Base-by-base conservation (phyloP, 257 asterid genomes). In the Petunia secreta region DNA sequence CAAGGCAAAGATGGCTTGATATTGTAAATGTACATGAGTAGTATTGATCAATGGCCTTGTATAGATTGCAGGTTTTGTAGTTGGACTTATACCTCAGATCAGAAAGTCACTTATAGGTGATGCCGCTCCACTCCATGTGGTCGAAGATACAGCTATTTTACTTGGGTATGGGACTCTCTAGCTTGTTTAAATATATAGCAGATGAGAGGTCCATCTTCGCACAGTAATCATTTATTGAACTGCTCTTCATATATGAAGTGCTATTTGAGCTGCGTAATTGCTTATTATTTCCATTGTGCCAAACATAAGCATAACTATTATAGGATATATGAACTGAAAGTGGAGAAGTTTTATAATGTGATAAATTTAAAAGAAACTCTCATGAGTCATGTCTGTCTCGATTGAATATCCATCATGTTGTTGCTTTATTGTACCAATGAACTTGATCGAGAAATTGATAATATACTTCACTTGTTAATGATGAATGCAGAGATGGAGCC, bases 401-500 rank as follows among this genome's bases (percentile, higher is more conserved):
- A 14, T 55, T 55, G 14, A 55, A 55, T 55, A 13, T 6, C 13
- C 60, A 55, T 25, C 60, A 14, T 55, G 1, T 55, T 46, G 57
- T 16, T 41, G 11, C 40, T 53, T 71, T 15, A 39, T 73, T 84
- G 55, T 79, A 5, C 6, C 59, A 2, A n/a, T 57, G 39, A 74
- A 63, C 43, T 6, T 75, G 80, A 37, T 34, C 60, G 54, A 7
- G 25, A 34, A 57, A 62, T 6, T 16, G 36, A n/a, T n/a, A 44
- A 58, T 59, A 53, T 34, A 58, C 58, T 64, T 25, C 25, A 25
- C 25, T 25, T 25, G 25, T 25, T 36, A 7, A 40, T 60, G 13
- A 64, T 5, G 48, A 68, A 63, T 81, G 84, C 91, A 94, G 98
- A 87, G 97, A 91, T 66, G 98, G 97, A 75, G 91, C 98, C 75